Evolutionary conservation across 2,329 filamentous ascomycete species (phyloP).

Genomic region (Cadophora gregata): DNA sequence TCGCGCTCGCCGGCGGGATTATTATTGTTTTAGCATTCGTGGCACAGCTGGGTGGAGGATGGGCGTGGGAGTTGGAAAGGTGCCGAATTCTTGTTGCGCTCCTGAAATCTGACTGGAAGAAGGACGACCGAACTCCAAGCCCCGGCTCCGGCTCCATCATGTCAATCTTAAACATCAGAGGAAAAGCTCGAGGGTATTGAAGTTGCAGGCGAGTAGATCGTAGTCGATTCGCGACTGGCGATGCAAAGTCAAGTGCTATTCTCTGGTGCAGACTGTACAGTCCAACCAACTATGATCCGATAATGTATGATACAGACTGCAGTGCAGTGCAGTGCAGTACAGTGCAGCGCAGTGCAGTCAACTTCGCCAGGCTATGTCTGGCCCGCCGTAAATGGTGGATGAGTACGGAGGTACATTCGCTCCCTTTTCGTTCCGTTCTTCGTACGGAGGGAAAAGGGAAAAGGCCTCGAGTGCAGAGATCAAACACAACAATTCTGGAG

Average conservation of each 20-base stretch:
- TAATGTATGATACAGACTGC: neutral
- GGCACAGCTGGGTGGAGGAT: slow-evolving; percentile 10
- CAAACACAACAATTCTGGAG: slow-evolving; percentile 6
- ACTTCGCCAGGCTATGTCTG: too few relatives aligned
- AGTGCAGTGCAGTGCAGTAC: too few relatives aligned
- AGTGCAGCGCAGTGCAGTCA: too few relatives aligned
- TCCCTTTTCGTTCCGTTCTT: neutral
- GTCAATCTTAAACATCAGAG: slow-evolving; percentile 3
- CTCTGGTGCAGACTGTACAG: too few relatives aligned
- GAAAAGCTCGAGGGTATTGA: neutral
- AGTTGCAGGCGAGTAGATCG: neutral
- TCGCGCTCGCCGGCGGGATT: slow-evolving; percentile 14
- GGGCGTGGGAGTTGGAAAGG: slow-evolving; percentile 7
- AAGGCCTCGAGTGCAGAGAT: neutral
- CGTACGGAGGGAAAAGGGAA: neutral
- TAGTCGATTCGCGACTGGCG: slow-evolving; percentile 1
- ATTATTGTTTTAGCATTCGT: slow-evolving; percentile 15
- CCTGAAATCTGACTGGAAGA: slow-evolving; percentile 3
- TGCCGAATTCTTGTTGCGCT: slow-evolving; percentile 1
- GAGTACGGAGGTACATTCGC: too few relatives aligned
- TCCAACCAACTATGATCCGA: slow-evolving; percentile 2
- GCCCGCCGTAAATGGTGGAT: too few relatives aligned
- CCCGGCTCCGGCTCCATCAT: neutral
- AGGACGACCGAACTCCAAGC: slow-evolving; percentile 1
- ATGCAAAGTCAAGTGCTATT: neutral